phyloP scores from a whole-genome alignment of 495 filamentous ascomycete genomes.

The Aeminium ludgeri region DNA sequence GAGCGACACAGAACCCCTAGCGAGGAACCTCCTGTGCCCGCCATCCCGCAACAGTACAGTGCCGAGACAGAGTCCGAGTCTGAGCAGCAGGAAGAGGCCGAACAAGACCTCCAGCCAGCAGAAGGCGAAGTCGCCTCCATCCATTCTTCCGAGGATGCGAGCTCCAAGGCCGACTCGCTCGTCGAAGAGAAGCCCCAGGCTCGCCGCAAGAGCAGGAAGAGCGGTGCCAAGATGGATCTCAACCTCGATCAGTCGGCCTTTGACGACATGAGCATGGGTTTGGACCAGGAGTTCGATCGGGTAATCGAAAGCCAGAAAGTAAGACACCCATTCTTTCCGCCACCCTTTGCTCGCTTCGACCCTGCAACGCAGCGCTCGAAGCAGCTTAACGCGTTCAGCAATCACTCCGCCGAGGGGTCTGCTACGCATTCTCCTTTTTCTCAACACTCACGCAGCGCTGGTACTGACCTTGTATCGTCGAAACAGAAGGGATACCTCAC shows the following conservation, averaged over 20 bases:
- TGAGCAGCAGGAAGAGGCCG: too few species aligned
- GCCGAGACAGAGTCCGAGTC: slow-evolving; percentile 57
- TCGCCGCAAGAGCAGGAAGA: slow-evolving; percentile 4
- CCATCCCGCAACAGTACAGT: slow-evolving; percentile 5
- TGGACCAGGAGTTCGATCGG: slow-evolving; percentile 85
- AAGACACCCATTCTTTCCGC: slow-evolving; percentile 32
- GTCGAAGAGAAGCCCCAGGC: background rate
- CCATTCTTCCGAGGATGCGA: slow-evolving; percentile 1
- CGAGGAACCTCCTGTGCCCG: slow-evolving; percentile 31
- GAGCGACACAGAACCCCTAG: slow-evolving; percentile 74
- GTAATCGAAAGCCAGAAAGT: slow-evolving; percentile 98
- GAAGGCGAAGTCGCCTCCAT: too few species aligned
- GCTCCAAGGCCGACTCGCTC: slow-evolving; percentile 4
- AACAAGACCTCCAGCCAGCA: too few species aligned
- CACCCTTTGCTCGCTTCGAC: slow-evolving; percentile 13
- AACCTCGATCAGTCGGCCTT: slow-evolving; percentile 1
- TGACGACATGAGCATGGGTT: slow-evolving; percentile 55
- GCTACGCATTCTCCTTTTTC: too few species aligned
- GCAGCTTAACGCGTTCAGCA: background rate
- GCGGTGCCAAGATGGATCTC: slow-evolving; percentile 2
- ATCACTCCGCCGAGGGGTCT: background rate
- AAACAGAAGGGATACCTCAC: slow-evolving; percentile 94
- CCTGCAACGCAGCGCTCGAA: slow-evolving; percentile 5
- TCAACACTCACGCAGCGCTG: background rate
- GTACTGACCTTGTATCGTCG: slow-evolving; percentile 15